Evolutionary conservation across 371 early-diverging fungal genomes (phyloP).

Genomic region (Batkoa obscura): DNA sequence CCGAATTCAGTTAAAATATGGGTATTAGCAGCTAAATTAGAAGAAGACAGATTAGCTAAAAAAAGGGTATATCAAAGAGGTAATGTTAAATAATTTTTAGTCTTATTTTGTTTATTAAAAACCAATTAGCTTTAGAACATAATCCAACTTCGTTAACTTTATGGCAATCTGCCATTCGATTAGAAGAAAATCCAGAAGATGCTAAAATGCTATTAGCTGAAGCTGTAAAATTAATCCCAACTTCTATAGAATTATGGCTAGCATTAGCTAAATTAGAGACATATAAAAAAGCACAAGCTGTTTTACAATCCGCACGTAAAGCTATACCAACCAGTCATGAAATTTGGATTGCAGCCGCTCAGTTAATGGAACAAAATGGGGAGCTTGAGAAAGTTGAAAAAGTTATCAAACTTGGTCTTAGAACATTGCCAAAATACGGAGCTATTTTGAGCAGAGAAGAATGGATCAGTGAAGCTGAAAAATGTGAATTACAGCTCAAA

Average conservation of each 20-base stretch:
- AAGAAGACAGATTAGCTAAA: conserved; percentile 48
- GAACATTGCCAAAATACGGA: conserved; percentile 39
- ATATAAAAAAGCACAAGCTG: conserved; percentile 72
- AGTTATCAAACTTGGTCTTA: conserved; percentile 53
- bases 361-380: conserved; percentile 71
- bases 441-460: conserved; percentile 59
- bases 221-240: conserved; percentile 82
- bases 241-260: conserved; percentile 84
- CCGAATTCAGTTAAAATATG: conserved; percentile 87
- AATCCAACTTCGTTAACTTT: conserved; percentile 79
- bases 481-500: conserved; percentile 55
- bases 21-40: conserved; percentile 75
- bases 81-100: not conserved
- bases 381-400: conserved; percentile 40
- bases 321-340: conserved; percentile 78
- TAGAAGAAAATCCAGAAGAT: conserved; percentile 84
- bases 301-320: conserved; percentile 75
- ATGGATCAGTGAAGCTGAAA: conserved; percentile 81
- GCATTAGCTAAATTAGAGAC: conserved; percentile 81
- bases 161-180: conserved; percentile 80
- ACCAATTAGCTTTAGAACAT: conserved; percentile 54
- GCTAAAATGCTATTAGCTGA: conserved; percentile 76
- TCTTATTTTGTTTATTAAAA: not conserved
- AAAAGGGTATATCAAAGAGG: conserved; percentile 69
- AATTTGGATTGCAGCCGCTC: conserved; percentile 88